Conservation (phyloP, 192 early-diverging fungal genomes). For the Dissophora ornata region DNA sequence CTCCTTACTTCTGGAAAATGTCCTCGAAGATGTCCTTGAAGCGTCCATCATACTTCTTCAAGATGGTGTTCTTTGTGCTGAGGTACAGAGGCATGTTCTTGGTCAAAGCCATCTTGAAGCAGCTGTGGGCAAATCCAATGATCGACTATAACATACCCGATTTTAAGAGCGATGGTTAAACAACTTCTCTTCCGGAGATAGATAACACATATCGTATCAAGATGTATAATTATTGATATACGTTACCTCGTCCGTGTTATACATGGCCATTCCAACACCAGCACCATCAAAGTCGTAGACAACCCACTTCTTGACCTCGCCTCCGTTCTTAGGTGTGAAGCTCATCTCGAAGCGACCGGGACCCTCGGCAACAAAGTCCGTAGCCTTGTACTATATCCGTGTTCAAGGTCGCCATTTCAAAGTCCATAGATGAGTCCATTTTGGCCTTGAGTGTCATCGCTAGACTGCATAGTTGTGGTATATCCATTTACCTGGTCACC, state of each 20-base stretch:
- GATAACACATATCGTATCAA: no score
- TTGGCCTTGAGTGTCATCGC: no score
- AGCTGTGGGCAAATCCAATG: conserved; percentile 90
- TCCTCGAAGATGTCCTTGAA: conserved; percentile 98
- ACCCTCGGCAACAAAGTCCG: conserved; percentile 92
- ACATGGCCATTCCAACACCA: conserved; percentile 97
- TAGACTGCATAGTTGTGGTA: no score
- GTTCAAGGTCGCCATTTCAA: neutral
- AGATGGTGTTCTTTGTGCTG: conserved; percentile 97
- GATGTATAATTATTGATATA: neutral
- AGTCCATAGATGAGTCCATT: neutral
- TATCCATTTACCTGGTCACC: conserved; percentile 92
- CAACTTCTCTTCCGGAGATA: no score
- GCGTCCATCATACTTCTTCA: conserved; percentile 97
- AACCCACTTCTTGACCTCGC: conserved; percentile 63
- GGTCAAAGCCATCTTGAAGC: conserved; percentile 93
- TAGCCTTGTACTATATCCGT: conserved; percentile 93
- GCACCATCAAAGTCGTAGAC: conserved; percentile 87
- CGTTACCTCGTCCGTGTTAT: conserved; percentile 81
- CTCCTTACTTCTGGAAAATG: conserved; percentile 79
- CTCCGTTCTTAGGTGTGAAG: conserved; percentile 89
- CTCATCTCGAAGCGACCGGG: conserved; percentile 92
- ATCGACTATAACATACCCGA: conserved; percentile 82
- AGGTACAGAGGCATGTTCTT: conserved; percentile 97
- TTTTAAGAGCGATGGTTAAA: neutral